Conservation (phyloP, 352 stramenopile genomes). For the Phytophthora podocarpi region DNA sequence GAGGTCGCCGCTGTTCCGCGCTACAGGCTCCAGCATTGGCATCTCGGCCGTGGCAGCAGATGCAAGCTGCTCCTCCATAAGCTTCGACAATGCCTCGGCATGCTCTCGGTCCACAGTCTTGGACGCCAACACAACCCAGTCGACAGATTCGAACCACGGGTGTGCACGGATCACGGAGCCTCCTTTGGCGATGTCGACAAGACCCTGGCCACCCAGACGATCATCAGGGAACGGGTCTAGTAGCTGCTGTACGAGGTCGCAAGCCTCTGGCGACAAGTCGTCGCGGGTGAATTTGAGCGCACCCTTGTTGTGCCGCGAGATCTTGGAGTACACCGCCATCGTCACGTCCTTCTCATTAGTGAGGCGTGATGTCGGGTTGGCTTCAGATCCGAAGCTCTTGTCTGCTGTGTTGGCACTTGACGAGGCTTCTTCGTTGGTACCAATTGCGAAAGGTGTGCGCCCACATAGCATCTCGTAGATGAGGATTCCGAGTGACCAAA, state of each 20-base stretch:
- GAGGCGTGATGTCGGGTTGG: slow-evolving; percentile 21
- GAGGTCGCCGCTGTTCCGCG: slow-evolving; percentile 53
- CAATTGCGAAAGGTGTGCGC: slow-evolving; percentile 75
- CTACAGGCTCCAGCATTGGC: slow-evolving; percentile 60
- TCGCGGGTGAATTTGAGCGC: slow-evolving; percentile 55
- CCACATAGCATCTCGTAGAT: slow-evolving; percentile 89
- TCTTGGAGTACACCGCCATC: slow-evolving; percentile 89
- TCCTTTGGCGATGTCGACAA: slow-evolving; percentile 79
- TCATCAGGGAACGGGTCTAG: slow-evolving; percentile 75
- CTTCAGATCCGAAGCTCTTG: slow-evolving; percentile 51
- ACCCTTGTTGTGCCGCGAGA: slow-evolving; percentile 75
- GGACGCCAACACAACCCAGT: slow-evolving; percentile 80
- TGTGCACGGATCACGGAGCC: slow-evolving; percentile 82
- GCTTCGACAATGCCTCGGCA: slow-evolving; percentile 49
- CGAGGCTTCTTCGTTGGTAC: slow-evolving; percentile 11
- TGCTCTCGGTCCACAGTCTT: slow-evolving; percentile 64
- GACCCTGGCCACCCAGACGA: slow-evolving; percentile 70
- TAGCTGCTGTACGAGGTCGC: slow-evolving; percentile 67
- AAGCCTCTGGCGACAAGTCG: slow-evolving; percentile 59
- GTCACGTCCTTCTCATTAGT: slow-evolving; percentile 81
- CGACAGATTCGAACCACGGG: slow-evolving; percentile 78
- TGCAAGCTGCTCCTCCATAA: slow-evolving; percentile 66
- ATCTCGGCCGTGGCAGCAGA: slow-evolving; percentile 38
- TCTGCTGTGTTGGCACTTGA: slow-evolving; percentile 26
- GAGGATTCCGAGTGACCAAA: slow-evolving; percentile 87